Base-by-base conservation (phyloP, 768 basidiomycete genomes). In the Hygrocybe coccinea region DNA sequence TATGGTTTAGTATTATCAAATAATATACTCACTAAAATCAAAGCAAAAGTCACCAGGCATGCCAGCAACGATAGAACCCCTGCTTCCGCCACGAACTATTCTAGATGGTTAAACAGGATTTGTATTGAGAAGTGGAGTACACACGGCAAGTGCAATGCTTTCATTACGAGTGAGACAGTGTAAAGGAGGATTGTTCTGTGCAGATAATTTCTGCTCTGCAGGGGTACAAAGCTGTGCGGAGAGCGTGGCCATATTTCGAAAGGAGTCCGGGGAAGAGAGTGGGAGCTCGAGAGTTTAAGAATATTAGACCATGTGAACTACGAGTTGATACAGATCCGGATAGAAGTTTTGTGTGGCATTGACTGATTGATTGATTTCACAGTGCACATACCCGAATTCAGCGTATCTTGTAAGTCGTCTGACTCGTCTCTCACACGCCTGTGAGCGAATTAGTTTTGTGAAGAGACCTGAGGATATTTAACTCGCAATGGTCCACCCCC, bases 161-260 rank as follows among this genome's bases (percentile, higher is more conserved):
- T 57, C 50, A 21, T 46, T 48, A 17, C 51, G 56, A 22, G 56
- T 57, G 1, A 53, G 52, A 39, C 56, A 57, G 17, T 54, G 52
- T 22, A 51, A 37, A 2, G 34, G 36, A 14, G 50, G 2, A 21
- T 51, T 51, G 34, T 2, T 6, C 29, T 9, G 3, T 14, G 50
- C 50, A 12, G 50, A 51, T 12, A 37, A 14, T 17, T 10, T 4
- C 34, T 38, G 50, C 36, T 51, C 50, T 51, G 35, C 50, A 6
- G 50, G 35, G n/a, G 50, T 35, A 17, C 50, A 51, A 51, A 51
- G 19, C 36, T 51, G 50, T 9, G 50, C 12, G 34, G 12, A 17
- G 35, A 51, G 36, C 35, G 50, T 51, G 17, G 50, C 34, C 50
- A 51, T 51, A 3, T 29, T 3, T 29, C 8, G 8, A 29, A 29